Base-by-base conservation (phyloP, 148 eudicot species). In the Talinum fruticosum region DNA sequence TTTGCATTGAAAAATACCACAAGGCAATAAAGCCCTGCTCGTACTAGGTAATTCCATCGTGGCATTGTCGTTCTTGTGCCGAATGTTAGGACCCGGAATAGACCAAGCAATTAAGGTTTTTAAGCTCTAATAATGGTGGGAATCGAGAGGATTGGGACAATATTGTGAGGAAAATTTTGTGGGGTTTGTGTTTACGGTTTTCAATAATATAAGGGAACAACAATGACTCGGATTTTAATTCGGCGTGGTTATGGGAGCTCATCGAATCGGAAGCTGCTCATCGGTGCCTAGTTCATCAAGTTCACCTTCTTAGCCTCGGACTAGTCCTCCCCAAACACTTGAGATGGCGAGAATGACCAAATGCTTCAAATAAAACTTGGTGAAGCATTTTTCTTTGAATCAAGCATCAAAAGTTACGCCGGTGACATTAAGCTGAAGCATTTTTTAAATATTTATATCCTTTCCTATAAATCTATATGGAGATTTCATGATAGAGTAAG, bases 181-280 rank as follows among this genome's bases (percentile, higher is more conserved):
- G 37, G n/a, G 36, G 71, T 10, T 10, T n/a, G 75, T 19, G 38
- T 59, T n/a, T 80, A 62, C 53, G 18, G 76, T 82, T 59, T 24
- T 14, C 36, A 41, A 62, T 75, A 38, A 79, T 45, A 49, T 44
- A 54, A 47, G 66, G 15, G 45, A 65, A 33, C 6, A 77, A 47
- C 33, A 33, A 96, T 96, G 99, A 96, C 99, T 41, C 86, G 99
- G 65, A 88, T 96, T 78, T 82, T 91, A 80, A 97, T 96, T 79
- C 97, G 88, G 70, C 89, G 99, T 35, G 97, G 97, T 79, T 89
- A 93, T 74, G 83, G 87, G 64, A 86, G 97, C 68, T 85, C 96
- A 12, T 87, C 88, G 1, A 93, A 82, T 69, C 86, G 85, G 54
- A 88, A 69, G n/a, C 71, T 87, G 96, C 53, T 57, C 89, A 35